Base-by-base conservation (phyloP, 768 basidiomycete genomes). In the Neoboletus subvelutipes region DNA sequence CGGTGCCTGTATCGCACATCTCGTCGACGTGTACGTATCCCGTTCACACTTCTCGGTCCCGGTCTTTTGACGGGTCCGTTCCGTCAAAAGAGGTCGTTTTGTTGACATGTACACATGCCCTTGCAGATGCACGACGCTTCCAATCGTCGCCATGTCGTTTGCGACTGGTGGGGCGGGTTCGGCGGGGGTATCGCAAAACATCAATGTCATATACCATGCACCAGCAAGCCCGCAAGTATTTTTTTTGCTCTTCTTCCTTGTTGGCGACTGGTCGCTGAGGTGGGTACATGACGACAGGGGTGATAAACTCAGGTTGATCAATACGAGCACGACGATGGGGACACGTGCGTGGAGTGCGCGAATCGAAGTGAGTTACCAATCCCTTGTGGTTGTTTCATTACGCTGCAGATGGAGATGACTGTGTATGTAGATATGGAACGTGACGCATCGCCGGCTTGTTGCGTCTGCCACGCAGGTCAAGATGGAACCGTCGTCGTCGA, bases 161-260 rank as follows among this genome's bases (percentile, higher is more conserved):
- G 69, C 71, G 1, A 66, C 73, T 18, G 73, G 75, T 9, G 69
- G 68, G 4, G 12, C 20, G 13, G 65, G 65, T 7, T 57, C 62
- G 11, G 54, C 71, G 1, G 76, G 76, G 9, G 78, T 81, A 26
- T 80, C 81, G 1, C 78, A 78, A 51, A 73, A 64, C 3, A 78
- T 83, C 61, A 76, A 81, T 52, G 67, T 72, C 2, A 58, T 76
- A n/a, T 82, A 76, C 58, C 79, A 83, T 60, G 68, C 75, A 5
- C 70, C 75, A 1, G 80, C 77, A 1, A 55, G 65, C 20, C 52
- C 70, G 83, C 75, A 60, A 45, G 77, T 71, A 7, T 53, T 34
- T 29, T 50, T 9, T 41, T 37, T 18, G 36, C 41, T 52, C 4
- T 18, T 18, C 24, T 34, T 20, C 15, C 4, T 46, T 28, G 22